A percentile compares a stretch with the other conserved stretches of the same genome.
Evolutionary conservation across 2,329 filamentous ascomycete species (phyloP).

Genomic region (Fusarium camptoceras): DNA sequence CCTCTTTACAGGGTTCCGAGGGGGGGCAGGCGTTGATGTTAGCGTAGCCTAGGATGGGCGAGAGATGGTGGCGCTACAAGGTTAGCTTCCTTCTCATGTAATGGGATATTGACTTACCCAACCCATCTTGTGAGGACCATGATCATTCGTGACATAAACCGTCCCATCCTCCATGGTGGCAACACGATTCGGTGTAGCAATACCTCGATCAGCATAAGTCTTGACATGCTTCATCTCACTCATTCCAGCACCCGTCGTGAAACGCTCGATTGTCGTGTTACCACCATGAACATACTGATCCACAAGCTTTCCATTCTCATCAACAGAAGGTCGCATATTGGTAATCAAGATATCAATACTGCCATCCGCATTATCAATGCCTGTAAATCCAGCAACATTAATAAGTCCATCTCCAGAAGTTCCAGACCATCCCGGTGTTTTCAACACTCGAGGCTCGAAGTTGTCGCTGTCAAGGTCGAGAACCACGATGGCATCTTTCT

Average conservation of each 20-base stretch:
- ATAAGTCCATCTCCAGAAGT: conserved; percentile 49
- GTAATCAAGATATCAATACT: conserved; percentile 30
- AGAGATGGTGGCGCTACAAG: conserved; percentile 21
- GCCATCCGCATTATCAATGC: conserved; percentile 40
- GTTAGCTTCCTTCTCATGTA: not conserved
- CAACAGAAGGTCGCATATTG: conserved; percentile 33
- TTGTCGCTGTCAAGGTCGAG: conserved; percentile 49
- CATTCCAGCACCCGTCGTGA: conserved; percentile 4
- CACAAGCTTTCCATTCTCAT: conserved; percentile 9
- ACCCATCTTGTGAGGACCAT: conserved; percentile 34
- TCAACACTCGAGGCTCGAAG: conserved; percentile 42
- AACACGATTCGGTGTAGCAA: conserved; percentile 41
- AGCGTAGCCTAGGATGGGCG: conserved; percentile 41
- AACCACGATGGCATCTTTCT: conserved; percentile 48
- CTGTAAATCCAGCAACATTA: conserved; percentile 48
- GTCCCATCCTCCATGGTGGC: conserved; percentile 11
- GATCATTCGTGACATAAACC: conserved; percentile 40
- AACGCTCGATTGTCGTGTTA: conserved; percentile 38
- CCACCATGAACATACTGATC: conserved; percentile 29
- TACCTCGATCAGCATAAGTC: conserved; percentile 28
- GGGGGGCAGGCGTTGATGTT: conserved; percentile 48
- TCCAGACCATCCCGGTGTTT: conserved; percentile 47
- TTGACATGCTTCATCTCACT: conserved; percentile 32
- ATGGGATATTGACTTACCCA: not conserved
- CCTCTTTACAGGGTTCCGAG: conserved; percentile 36